Conservation (phyloP, 306 rosid species). For the Cucurbita maxima region DNA sequence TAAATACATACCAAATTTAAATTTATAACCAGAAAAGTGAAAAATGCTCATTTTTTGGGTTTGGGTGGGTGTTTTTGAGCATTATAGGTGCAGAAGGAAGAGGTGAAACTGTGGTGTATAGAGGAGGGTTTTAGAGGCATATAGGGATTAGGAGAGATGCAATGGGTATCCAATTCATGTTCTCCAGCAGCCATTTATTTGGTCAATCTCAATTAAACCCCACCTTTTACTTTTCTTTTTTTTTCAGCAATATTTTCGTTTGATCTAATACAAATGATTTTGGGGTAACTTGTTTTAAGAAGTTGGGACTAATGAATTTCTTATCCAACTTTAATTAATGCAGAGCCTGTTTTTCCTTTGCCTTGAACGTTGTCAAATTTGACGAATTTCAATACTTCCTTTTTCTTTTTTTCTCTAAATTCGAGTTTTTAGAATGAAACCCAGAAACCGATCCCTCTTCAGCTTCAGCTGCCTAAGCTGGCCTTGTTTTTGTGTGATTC, state of each 20-base stretch:
- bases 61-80: background rate
- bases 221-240: background rate
- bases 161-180: background rate
- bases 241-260: background rate
- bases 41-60: background rate
- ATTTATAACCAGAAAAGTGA: background rate
- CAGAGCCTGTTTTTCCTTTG: background rate
- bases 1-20: background rate
- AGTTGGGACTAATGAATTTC: background rate
- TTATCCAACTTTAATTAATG: background rate
- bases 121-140: background rate
- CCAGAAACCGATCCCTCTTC: background rate
- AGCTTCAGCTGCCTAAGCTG: background rate
- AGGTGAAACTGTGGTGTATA: background rate
- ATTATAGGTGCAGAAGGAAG: background rate
- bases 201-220: background rate
- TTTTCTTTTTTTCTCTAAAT: background rate
- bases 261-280: background rate
- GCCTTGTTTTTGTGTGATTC: constrained; percentile 1
- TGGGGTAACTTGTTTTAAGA: background rate
- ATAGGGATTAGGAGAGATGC: background rate
- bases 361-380: background rate
- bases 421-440: background rate
- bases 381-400: background rate
- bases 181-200: background rate